Evolutionary conservation across 768 basidiomycete species (phyloP).

Genomic region (Suillus placidus): DNA sequence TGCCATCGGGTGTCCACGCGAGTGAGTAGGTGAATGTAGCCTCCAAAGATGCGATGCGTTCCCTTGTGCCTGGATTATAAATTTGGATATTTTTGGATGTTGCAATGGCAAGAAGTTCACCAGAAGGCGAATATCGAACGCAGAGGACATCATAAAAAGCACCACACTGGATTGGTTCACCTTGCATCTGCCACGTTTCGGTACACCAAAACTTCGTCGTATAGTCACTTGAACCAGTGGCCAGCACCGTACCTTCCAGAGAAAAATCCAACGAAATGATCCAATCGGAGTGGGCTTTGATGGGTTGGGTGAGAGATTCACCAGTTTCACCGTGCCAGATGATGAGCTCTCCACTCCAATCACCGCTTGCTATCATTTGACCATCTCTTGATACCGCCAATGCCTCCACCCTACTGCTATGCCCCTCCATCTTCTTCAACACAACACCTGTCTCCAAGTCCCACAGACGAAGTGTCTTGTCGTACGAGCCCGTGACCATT

Average conservation of each 20-base stretch:
- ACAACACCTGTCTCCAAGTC: not conserved
- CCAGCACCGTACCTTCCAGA: too few species aligned
- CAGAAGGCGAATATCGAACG: too few species aligned
- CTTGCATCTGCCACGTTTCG: not conserved
- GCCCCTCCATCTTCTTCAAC: not conserved
- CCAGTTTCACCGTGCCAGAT: not conserved
- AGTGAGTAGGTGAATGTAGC: not conserved
- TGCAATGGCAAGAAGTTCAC: too few species aligned
- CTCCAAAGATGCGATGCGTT: not conserved
- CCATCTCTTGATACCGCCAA: not conserved
- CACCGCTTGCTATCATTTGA: not conserved
- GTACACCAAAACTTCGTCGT: not conserved
- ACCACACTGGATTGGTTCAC: not conserved
- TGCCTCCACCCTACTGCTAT: not conserved
- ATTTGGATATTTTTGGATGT: too few species aligned
- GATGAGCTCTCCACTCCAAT: not conserved
- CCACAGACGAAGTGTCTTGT: not conserved
- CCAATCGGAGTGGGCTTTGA: not conserved
- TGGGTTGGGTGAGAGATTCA: not conserved
- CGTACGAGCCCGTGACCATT: not conserved
- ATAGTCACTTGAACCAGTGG: constrained; percentile 25
- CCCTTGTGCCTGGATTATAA: not conserved
- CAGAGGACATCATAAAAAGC: rapidly evolving
- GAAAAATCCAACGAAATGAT: not conserved
- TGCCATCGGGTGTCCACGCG: not conserved